Evolutionary conservation across 2,329 filamentous ascomycete species (phyloP).

Genomic region (Fusarium mundagurra): DNA sequence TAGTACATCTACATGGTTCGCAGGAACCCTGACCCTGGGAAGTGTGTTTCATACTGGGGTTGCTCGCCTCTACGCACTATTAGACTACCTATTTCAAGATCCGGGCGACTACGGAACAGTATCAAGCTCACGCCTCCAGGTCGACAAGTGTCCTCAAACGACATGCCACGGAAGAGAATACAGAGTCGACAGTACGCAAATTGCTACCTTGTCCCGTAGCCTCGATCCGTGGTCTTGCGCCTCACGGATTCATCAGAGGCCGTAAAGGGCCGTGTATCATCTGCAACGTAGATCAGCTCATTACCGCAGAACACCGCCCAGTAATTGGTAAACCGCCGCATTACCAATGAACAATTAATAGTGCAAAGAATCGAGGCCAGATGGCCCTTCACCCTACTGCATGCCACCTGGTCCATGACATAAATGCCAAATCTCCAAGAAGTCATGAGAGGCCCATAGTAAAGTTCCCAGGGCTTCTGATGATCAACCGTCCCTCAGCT

Average conservation of each 20-base stretch:
- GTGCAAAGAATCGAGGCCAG: background rate
- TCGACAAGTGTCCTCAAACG: background rate
- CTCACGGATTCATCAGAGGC: background rate
- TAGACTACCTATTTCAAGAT: slow-evolving; percentile 14
- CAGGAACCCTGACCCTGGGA: slow-evolving; percentile 20
- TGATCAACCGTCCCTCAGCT: slow-evolving; percentile 1
- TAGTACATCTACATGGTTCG: slow-evolving; percentile 14
- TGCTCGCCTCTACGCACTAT: slow-evolving; percentile 1
- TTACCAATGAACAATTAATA: background rate
- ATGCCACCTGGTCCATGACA: background rate
- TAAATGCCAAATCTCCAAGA: background rate
- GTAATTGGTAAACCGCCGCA: background rate
- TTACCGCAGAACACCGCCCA: background rate
- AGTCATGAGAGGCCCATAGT: background rate
- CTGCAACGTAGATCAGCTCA: background rate
- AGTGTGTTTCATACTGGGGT: slow-evolving; percentile 33
- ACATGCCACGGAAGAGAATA: background rate
- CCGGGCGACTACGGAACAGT: slow-evolving; percentile 3
- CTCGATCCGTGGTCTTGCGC: background rate
- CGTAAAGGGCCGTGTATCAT: background rate
- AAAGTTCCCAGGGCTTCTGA: background rate
- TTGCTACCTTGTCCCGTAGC: background rate
- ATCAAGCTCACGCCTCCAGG: background rate
- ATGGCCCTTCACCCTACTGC: background rate
- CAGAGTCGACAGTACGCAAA: background rate